phyloP scores from a whole-genome alignment of 768 basidiomycete species.

The Lentinula guzmanii region DNA sequence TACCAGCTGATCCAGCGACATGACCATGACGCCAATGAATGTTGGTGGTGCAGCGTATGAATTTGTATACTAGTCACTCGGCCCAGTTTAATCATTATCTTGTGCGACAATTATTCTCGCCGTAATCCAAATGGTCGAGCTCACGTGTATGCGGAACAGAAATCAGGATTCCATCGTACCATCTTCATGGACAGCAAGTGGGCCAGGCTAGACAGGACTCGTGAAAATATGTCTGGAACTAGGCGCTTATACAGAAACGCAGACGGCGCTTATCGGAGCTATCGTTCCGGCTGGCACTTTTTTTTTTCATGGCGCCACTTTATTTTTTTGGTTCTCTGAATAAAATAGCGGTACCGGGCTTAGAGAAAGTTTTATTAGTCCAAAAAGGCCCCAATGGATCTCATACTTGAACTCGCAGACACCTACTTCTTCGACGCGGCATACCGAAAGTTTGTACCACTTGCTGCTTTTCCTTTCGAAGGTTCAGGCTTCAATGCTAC shows the following conservation, averaged over 20 bases:
- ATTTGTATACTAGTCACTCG: no score
- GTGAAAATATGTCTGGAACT: neutral
- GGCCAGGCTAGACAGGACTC: no score
- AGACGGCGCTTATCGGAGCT: neutral
- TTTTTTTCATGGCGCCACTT: constrained; percentile 1
- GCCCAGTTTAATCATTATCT: no score
- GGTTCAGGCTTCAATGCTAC: constrained; percentile 26
- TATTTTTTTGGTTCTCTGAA: neutral
- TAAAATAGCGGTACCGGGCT: neutral
- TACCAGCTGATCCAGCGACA: no score
- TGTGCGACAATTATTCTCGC: no score
- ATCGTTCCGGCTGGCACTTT: neutral
- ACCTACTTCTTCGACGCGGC: constrained; percentile 67
- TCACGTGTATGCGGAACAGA: no score
- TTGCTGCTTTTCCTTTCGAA: constrained; percentile 43
- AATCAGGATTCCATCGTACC: no score
- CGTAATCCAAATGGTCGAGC: no score
- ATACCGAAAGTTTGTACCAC: constrained; percentile 74
- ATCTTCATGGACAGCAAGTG: no score
- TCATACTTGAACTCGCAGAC: constrained; percentile 70
- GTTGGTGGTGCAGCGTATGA: no score
- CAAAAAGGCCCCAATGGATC: constrained; percentile 56
- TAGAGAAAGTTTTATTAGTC: no score
- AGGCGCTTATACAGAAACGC: neutral
- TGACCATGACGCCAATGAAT: no score